These are phyloP conservation scores for Candida stauntonica DNA, from an alignment of 805 yeast species.

Conservation along the genomic window DNA sequence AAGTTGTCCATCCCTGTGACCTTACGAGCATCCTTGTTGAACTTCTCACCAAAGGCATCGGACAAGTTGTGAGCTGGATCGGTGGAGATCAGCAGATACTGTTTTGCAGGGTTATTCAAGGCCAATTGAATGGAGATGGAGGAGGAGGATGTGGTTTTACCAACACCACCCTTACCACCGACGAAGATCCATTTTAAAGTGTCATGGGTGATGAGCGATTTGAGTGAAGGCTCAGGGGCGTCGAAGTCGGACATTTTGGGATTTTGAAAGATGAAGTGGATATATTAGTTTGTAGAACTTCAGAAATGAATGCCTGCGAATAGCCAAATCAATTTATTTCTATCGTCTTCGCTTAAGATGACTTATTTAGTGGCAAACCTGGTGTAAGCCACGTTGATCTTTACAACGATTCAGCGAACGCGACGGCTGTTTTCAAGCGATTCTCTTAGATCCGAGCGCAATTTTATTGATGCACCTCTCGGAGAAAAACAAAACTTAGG, in stretches of 20 bases:
- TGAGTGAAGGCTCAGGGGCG: slow-evolving; percentile 58
- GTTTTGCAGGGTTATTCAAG: slow-evolving; percentile 67
- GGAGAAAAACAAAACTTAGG: slow-evolving; percentile 2
- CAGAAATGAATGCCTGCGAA: no score
- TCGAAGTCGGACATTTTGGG: no score
- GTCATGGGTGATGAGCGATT: slow-evolving; percentile 60
- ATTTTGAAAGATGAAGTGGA: no score
- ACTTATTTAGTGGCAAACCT: no score
- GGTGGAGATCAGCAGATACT: slow-evolving; percentile 86
- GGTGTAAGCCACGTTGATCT: no score
- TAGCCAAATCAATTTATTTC: no score
- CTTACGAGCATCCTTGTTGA: slow-evolving; percentile 92
- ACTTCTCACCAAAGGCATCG: slow-evolving; percentile 97
- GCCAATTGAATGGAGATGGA: slow-evolving; percentile 95
- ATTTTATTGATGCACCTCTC: background rate
- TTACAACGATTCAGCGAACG: no score
- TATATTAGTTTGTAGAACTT: no score
- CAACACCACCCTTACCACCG: slow-evolving; percentile 99
- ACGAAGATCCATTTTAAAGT: slow-evolving; percentile 93
- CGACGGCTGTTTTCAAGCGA: no score
- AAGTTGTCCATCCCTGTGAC: slow-evolving; percentile 87
- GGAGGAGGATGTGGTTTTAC: slow-evolving; percentile 96
- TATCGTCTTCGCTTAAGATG: no score
- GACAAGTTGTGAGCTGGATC: slow-evolving; percentile 98
- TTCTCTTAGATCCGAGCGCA: slow-evolving; percentile 23